Percentiles rank a stretch among this genome's conserved stretches.
Conservation (phyloP, 768 basidiomycete genomes). For the Fomitopsis serialis region DNA sequence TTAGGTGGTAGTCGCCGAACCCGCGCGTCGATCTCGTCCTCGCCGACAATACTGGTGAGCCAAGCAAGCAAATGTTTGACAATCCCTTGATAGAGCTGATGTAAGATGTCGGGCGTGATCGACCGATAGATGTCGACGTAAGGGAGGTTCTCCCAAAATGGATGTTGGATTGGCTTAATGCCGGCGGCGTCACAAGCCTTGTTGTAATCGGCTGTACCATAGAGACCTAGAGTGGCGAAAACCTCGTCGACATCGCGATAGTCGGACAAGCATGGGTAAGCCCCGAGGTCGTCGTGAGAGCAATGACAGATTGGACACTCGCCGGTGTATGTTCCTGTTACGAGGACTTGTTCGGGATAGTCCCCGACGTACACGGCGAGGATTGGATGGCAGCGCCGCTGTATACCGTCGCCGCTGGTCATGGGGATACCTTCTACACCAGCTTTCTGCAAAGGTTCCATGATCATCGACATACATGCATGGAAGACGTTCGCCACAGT, state of each 20-base stretch:
- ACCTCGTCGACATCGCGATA: conserved; percentile 1
- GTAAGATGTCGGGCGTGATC: conserved; percentile 25
- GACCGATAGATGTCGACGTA: conserved; percentile 19
- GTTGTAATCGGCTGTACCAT: conserved; percentile 1
- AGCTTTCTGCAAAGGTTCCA: conserved; percentile 8
- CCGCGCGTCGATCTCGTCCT: too few species aligned
- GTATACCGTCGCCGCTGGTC: conserved; percentile 16
- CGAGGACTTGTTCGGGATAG: conserved; percentile 22
- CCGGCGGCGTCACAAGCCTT: conserved; percentile 9
- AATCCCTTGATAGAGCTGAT: conserved; percentile 25
- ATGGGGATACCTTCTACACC: conserved; percentile 7
- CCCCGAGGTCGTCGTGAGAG: conserved; percentile 7
- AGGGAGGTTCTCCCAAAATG: conserved; percentile 21
- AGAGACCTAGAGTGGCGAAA: conserved; percentile 2
- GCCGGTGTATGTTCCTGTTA: conserved; percentile 14
- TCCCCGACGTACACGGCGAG: conserved; percentile 16
- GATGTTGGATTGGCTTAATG: conserved; percentile 18
- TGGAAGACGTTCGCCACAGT: conserved; percentile 21
- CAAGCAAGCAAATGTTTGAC: too few species aligned
- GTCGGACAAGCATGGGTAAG: background rate
- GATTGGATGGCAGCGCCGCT: conserved; percentile 19
- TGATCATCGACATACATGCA: conserved; percentile 11
- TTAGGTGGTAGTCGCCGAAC: too few species aligned
- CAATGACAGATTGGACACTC: conserved; percentile 17
- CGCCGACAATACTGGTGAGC: too few species aligned